A percentile compares a stretch with the other conserved stretches of the same genome.
These are phyloP conservation scores for Tricladium varicosporioides DNA, from an alignment of 2,329 filamentous ascomycete genomes.

Conservation along the genomic window DNA sequence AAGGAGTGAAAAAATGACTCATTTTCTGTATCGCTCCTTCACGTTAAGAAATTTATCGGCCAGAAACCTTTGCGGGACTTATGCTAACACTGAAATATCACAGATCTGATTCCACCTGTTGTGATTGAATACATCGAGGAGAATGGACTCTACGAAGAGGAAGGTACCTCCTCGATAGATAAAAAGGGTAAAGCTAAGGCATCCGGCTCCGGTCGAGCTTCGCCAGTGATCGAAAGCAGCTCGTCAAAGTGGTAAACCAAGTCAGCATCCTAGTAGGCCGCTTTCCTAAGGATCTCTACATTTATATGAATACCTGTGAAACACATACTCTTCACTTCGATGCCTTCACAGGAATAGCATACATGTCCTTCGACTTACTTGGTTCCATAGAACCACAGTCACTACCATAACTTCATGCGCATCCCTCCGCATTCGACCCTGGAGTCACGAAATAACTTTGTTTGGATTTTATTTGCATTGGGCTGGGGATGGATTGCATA, in stretches of 20 bases:
- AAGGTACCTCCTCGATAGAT: constrained; percentile 21
- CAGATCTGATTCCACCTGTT: constrained; percentile 64
- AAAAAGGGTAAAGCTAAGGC: constrained; percentile 26
- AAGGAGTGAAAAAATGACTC: too few species aligned
- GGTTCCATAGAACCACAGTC: too few species aligned
- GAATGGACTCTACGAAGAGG: constrained; percentile 61
- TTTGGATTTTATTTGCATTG: neutral
- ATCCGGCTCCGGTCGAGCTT: constrained; percentile 16
- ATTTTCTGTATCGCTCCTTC: too few species aligned
- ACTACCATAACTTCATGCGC: too few species aligned
- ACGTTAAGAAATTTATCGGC: too few species aligned
- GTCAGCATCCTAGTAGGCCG: neutral
- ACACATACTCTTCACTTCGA: too few species aligned
- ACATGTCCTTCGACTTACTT: too few species aligned
- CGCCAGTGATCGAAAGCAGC: constrained; percentile 16
- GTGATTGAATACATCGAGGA: constrained; percentile 74
- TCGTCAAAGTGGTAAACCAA: constrained; percentile 15
- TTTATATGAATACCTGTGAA: too few species aligned
- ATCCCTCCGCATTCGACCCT: too few species aligned
- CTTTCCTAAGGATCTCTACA: neutral
- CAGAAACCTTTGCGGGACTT: too few species aligned
- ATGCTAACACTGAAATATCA: too few species aligned
- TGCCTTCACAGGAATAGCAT: too few species aligned
- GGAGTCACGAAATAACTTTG: neutral
- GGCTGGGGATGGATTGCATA: neutral